Conservation (phyloP, 2,329 filamentous ascomycete genomes). For the Scedosporium dehoogii region DNA sequence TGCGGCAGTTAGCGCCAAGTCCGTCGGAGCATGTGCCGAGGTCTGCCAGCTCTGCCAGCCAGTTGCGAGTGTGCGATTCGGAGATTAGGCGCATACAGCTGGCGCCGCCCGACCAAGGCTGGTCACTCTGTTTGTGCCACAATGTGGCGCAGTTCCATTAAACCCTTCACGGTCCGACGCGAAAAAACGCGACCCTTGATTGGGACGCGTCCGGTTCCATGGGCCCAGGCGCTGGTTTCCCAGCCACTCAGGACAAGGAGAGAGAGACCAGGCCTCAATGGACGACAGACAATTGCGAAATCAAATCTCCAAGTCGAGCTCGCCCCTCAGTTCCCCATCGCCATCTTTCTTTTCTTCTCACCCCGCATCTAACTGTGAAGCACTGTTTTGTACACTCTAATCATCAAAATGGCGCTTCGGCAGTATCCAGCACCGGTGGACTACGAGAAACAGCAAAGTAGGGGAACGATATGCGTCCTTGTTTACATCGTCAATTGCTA, state of each 20-base stretch:
- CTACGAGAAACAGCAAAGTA: slow-evolving; percentile 79
- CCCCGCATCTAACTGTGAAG: not conserved
- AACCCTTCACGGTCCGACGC: not conserved
- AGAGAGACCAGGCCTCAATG: not conserved
- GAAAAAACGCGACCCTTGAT: slow-evolving; percentile 19
- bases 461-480: slow-evolving; percentile 17
- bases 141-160: slow-evolving; percentile 8
- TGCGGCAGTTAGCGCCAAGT: not conserved
- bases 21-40: slow-evolving; percentile 6
- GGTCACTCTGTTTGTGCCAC: not conserved
- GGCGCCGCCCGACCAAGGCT: not conserved
- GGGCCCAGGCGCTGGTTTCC: slow-evolving; percentile 3
- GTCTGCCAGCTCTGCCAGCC: not conserved
- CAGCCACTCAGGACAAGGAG: slow-evolving; percentile 15
- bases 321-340: slow-evolving; percentile 11
- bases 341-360: slow-evolving; percentile 9
- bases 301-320: slow-evolving; percentile 20
- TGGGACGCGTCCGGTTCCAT: too few species aligned
- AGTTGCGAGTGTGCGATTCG: not conserved
- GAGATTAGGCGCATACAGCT: not conserved
- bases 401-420: slow-evolving; percentile 67
- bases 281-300: not conserved
- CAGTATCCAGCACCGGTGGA: slow-evolving; percentile 53
- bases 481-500: slow-evolving; percentile 15
- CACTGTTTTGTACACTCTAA: not conserved